Conservation (phyloP, 164 flowering plant species). For the Umbellularia californica region DNA sequence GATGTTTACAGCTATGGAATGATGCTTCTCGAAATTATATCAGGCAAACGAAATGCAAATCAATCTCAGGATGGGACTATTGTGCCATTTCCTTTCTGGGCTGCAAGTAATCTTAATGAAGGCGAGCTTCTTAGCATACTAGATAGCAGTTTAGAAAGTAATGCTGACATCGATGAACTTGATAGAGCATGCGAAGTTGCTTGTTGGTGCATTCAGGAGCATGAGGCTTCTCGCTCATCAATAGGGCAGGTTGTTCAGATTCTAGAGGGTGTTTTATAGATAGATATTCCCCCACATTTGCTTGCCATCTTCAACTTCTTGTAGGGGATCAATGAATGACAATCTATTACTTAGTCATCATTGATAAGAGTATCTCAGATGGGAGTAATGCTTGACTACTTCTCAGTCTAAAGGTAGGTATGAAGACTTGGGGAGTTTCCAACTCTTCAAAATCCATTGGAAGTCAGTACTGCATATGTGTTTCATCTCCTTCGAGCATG, state of each 20-base stretch:
- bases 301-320: conserved; percentile 26
- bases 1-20: conserved; percentile 45
- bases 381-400: not conserved
- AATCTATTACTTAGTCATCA: not conserved
- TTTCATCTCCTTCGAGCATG: too few species aligned
- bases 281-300: conserved; percentile 29
- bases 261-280: conserved; percentile 32
- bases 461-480: too few species aligned
- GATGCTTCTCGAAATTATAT: conserved; percentile 33
- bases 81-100: conserved; percentile 28
- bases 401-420: too few species aligned
- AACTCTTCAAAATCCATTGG: too few species aligned
- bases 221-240: conserved; percentile 30
- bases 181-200: conserved; percentile 24
- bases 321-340: conserved; percentile 2
- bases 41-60: conserved; percentile 30
- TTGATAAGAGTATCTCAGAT: not conserved
- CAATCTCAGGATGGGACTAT: conserved; percentile 14
- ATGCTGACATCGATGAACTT: conserved; percentile 27
- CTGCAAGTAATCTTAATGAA: conserved; percentile 17
- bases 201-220: conserved; percentile 40
- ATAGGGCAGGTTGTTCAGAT: conserved; percentile 41
- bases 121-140: conserved; percentile 16
- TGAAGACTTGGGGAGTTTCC: too few species aligned
- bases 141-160: conserved; percentile 24